These are phyloP conservation scores for Polymyxa betae DNA, from an alignment of 208 protist species.

Conservation along the genomic window DNA sequence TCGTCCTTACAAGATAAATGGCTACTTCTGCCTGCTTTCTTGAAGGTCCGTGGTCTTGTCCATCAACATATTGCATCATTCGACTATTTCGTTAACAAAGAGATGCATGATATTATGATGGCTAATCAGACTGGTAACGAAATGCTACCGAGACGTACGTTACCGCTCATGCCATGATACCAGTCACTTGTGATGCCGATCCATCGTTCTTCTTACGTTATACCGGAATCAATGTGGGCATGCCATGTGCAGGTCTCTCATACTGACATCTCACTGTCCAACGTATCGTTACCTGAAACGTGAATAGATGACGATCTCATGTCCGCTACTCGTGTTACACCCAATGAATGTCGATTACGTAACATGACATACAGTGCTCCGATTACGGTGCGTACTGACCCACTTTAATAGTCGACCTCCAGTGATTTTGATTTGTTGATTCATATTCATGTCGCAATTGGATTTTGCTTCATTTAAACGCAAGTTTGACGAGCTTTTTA, in stretches of 20 bases:
- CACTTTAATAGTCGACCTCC: too few relatives aligned
- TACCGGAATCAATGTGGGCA: conserved; percentile 74
- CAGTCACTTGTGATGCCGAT: conserved; percentile 79
- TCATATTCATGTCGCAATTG: too few relatives aligned
- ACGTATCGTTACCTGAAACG: not conserved
- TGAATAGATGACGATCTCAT: conserved; percentile 31
- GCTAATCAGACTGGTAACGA: conserved; percentile 76
- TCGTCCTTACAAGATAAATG: conserved; percentile 82
- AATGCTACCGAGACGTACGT: not conserved
- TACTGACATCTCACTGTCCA: not conserved
- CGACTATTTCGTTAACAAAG: conserved; percentile 88
- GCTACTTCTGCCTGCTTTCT: conserved; percentile 85
- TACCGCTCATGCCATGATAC: not conserved
- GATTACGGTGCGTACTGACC: conserved; percentile 79
- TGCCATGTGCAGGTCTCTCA: conserved; percentile 61
- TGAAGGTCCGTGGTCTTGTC: conserved; percentile 76
- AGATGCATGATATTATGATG: conserved; percentile 86
- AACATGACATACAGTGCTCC: conserved; percentile 94
- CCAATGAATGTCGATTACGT: conserved; percentile 90
- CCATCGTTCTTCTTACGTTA: conserved; percentile 79
- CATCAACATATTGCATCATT: conserved; percentile 92
- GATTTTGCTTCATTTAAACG: too few relatives aligned
- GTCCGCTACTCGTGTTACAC: conserved; percentile 69
- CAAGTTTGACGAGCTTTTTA: not conserved
- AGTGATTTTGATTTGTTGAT: too few relatives aligned